These are phyloP conservation scores for Talaromyces stipitatus DNA, from an alignment of 495 filamentous ascomycete genomes.

Conservation along the genomic window DNA sequence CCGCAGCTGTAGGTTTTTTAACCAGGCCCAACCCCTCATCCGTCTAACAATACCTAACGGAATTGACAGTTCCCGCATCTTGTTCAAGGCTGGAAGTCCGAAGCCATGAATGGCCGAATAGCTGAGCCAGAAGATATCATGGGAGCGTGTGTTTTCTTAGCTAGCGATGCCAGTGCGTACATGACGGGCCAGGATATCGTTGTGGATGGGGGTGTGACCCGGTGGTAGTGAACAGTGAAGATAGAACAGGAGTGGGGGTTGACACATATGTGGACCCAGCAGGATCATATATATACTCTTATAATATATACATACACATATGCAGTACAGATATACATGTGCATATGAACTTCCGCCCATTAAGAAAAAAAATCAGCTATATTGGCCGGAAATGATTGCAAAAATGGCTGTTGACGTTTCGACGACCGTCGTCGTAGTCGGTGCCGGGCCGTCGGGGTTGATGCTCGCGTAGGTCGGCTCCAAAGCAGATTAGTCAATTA, in stretches of 20 bases:
- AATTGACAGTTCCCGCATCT: constrained; percentile 67
- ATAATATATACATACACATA: too few species aligned
- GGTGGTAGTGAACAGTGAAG: constrained; percentile 14
- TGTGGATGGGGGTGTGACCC: constrained; percentile 30
- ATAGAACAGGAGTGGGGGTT: constrained; percentile 18
- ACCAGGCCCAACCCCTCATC: background rate
- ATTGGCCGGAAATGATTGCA: too few species aligned
- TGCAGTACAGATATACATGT: too few species aligned
- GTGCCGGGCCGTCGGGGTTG: constrained; percentile 62
- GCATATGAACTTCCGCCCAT: too few species aligned
- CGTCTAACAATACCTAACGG: too few species aligned
- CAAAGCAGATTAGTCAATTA: background rate
- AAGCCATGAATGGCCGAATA: constrained; percentile 67
- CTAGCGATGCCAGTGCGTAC: constrained; percentile 67
- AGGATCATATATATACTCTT: too few species aligned
- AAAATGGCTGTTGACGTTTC: constrained; percentile 14
- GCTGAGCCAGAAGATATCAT: constrained; percentile 75
- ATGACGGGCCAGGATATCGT: constrained; percentile 77
- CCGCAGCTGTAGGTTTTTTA: constrained; percentile 48
- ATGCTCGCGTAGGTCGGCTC: constrained; percentile 51
- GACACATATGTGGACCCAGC: too few species aligned
- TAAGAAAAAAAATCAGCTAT: too few species aligned
- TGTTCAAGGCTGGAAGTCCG: constrained; percentile 57
- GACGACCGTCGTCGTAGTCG: constrained; percentile 57
- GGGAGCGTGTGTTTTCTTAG: constrained; percentile 73